These are phyloP conservation scores for Hypoxylon cercidicola DNA, from an alignment of 495 filamentous ascomycete genomes.

Conservation along the genomic window DNA sequence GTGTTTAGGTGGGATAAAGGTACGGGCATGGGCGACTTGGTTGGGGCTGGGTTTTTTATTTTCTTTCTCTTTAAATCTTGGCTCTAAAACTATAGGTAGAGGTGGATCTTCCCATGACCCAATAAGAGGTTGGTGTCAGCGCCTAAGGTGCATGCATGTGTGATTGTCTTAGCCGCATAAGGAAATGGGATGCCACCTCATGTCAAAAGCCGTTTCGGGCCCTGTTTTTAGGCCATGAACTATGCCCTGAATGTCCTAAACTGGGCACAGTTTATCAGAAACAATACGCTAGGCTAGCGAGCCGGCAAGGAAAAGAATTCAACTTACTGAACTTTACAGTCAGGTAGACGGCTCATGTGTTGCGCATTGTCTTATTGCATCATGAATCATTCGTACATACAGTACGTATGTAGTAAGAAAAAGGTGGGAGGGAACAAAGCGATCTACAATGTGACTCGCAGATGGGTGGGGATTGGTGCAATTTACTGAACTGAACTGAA, in stretches of 20 bases:
- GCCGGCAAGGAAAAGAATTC: no score
- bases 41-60: constrained; percentile 31
- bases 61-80: constrained; percentile 5
- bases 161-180: constrained; percentile 25
- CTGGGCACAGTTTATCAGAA: no score
- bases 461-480: constrained; percentile 31
- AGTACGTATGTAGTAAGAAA: constrained; percentile 2
- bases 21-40: neutral
- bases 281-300: no score
- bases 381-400: constrained; percentile 32
- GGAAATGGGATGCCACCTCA: constrained; percentile 25
- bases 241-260: neutral
- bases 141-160: constrained; percentile 16
- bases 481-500: constrained; percentile 18
- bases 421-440: constrained; percentile 26
- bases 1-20: no score
- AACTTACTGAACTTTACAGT: neutral
- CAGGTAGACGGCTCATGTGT: neutral
- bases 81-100: constrained; percentile 28
- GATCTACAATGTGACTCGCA: constrained; percentile 41
- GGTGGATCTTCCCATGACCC: constrained; percentile 21
- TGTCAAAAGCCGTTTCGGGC: constrained; percentile 27
- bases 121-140: constrained; percentile 23
- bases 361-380: constrained; percentile 29
- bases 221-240: constrained; percentile 31